Base-by-base conservation (phyloP, 2,329 filamentous ascomycete genomes). In the Fusarium robinianum region DNA sequence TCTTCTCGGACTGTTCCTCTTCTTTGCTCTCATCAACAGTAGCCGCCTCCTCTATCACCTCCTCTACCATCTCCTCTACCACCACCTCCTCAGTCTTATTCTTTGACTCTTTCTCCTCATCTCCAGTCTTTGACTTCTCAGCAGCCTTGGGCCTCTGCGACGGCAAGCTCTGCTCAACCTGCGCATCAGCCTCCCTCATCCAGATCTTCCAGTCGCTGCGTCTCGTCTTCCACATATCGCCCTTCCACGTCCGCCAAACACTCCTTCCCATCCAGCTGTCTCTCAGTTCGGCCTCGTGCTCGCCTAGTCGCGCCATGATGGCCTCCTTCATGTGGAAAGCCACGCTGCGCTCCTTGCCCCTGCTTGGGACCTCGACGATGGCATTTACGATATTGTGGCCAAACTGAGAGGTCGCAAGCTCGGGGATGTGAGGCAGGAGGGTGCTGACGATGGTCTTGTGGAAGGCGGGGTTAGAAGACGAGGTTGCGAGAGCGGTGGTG, bases 291-390 rank as follows among this genome's bases (percentile, higher is more conserved):
- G 66, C 59, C 62, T 83, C 79, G 39, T 71, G 67, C 23, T 69
- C 62, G 3, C 70, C 74, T 3, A 83, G 69, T 42, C 69, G 64
- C 5, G 67, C 52, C 69, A 82, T 78, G 48, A 81, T 67, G 27
- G 71, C 69, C 56, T 83, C 77, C 63, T 83, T 83, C 49, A 79
- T 65, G 56, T 83, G 78, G 62, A 79, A 79, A 1, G 80, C 79
- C 31, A 82, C 64, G 47, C 72, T 72, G 42, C 72, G 68, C 39
- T 72, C 72, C 12, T 70, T 69, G 27, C 72, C 74, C 49, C 71
- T 74, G 32, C 74, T 77, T 4, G 79, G 79, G 3, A 77, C 67
- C 26, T 69, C 58, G 31, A 77, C 68, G 32, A 83, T 68, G 36
- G 73, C 68, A 55, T 72, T 73, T 46, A 82, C 53, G 16, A 81